These are phyloP conservation scores for Dalbergia cultrata DNA, from an alignment of 306 rosid genomes.

Conservation along the genomic window DNA sequence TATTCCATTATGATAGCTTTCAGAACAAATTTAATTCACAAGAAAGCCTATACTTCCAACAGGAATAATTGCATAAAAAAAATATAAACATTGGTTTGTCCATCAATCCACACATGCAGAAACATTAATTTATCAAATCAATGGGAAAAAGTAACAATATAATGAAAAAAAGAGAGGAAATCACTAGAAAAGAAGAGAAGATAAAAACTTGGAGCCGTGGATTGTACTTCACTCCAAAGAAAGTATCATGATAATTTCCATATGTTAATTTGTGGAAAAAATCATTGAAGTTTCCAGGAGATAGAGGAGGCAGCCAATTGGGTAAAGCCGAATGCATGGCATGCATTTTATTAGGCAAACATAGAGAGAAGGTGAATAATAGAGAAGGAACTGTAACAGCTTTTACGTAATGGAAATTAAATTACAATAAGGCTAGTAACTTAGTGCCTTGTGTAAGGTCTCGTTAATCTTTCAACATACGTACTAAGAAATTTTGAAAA, in stretches of 20 bases:
- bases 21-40: neutral
- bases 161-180: neutral
- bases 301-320: conserved; percentile 7
- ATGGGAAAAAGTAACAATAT: neutral
- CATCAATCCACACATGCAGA: neutral
- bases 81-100: neutral
- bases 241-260: conserved; percentile 40
- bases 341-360: conserved; percentile 12
- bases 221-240: conserved; percentile 53
- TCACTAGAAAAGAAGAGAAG: neutral
- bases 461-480: too few species aligned
- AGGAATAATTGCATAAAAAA: neutral
- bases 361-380: neutral
- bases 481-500: too few species aligned
- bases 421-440: too few species aligned
- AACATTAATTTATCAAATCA: neutral
- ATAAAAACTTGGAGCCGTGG: conserved; percentile 38
- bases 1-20: neutral
- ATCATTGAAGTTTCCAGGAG: conserved; percentile 19
- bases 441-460: too few species aligned
- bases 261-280: conserved; percentile 11
- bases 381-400: too few species aligned
- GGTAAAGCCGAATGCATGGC: conserved; percentile 33
- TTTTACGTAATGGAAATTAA: too few species aligned
- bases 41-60: neutral